phyloP scores from a whole-genome alignment of 257 asterid genomes.

The Solanum chilense region DNA sequence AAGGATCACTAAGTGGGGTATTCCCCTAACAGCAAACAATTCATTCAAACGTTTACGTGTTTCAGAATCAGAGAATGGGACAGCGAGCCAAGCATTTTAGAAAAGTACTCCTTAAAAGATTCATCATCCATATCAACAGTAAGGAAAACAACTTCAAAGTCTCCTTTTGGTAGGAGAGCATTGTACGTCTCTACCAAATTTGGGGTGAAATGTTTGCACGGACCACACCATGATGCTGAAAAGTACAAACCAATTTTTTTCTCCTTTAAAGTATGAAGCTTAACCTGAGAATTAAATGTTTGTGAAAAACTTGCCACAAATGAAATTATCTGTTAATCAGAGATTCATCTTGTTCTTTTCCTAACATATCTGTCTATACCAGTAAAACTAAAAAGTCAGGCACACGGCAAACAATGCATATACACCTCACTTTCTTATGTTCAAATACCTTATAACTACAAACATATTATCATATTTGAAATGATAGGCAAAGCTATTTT shows the following conservation, averaged over 20 bases:
- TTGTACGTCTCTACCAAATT: conserved; percentile 51
- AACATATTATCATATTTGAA: no score
- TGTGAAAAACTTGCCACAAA: background rate
- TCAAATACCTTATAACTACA: no score
- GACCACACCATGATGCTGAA: conserved; percentile 98
- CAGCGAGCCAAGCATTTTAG: conserved; percentile 87
- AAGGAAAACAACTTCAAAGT: conserved; percentile 62
- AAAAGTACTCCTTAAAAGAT: conserved; percentile 51
- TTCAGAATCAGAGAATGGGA: conserved; percentile 69
- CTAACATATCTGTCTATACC: background rate
- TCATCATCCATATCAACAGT: conserved; percentile 55
- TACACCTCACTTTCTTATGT: background rate
- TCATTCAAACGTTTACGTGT: conserved; percentile 34
- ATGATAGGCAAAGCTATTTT: no score
- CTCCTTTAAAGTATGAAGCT: conserved; percentile 36
- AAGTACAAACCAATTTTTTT: conserved; percentile 66
- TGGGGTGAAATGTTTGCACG: conserved; percentile 73
- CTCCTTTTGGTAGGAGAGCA: conserved; percentile 34
- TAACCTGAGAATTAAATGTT: conserved; percentile 30
- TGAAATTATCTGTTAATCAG: background rate
- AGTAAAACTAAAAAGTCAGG: background rate
- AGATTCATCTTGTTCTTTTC: background rate
- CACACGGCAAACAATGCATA: background rate
- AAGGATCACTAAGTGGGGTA: conserved; percentile 68
- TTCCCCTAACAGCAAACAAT: conserved; percentile 48